Conservation (phyloP, 164 flowering plant species). For the Sedum album region DNA sequence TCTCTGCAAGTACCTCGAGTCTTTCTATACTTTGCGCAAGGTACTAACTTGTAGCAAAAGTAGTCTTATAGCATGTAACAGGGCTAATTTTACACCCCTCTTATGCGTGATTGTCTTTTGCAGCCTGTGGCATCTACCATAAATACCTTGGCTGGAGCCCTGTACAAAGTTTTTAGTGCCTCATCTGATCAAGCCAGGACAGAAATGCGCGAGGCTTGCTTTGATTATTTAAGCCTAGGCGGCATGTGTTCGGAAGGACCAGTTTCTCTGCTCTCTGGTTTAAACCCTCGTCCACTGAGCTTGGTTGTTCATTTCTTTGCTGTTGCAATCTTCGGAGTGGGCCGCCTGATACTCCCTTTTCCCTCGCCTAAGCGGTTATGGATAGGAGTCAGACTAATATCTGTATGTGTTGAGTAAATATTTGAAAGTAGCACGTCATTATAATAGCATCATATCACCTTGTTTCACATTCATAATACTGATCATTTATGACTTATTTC, state of each 20-base stretch:
- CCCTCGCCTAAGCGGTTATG: constrained; percentile 5
- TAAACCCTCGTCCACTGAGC: constrained; percentile 10
- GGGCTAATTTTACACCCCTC: background rate
- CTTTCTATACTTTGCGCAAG: too few species aligned
- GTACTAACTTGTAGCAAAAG: too few species aligned
- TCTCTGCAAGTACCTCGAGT: constrained; percentile 8
- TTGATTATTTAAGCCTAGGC: constrained; percentile 7
- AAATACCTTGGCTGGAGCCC: constrained; percentile 10
- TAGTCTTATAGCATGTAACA: background rate
- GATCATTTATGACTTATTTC: too few species aligned
- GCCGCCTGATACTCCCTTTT: constrained; percentile 6
- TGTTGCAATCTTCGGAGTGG: constrained; percentile 6
- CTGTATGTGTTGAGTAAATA: background rate
- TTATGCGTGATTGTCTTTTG: background rate
- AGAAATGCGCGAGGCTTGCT: constrained; percentile 8
- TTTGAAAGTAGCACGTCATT: too few species aligned
- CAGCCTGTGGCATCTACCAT: constrained; percentile 9
- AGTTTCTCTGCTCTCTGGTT: constrained; percentile 10
- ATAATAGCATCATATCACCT: background rate
- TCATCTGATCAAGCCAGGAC: constrained; percentile 7
- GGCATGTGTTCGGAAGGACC: constrained; percentile 9
- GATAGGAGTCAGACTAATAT: constrained; percentile 8
- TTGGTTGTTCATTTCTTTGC: constrained; percentile 11
- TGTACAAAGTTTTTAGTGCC: constrained; percentile 7
- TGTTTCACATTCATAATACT: background rate